Base-by-base conservation (phyloP, 1,284 basidiomycete genomes). In the Hemileia vastatrix region DNA sequence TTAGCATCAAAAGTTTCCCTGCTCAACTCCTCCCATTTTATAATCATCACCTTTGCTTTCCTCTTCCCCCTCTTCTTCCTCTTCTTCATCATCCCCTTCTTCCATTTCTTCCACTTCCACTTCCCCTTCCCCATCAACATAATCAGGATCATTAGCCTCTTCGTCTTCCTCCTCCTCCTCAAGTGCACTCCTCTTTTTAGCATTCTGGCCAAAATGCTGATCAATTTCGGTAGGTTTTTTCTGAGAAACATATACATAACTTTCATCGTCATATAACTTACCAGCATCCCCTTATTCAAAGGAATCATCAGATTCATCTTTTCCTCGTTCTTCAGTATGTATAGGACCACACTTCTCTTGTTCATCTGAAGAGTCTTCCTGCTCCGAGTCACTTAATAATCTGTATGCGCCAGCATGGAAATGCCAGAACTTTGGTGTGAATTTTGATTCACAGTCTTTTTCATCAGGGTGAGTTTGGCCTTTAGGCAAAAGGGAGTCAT, bases 341-440 rank as follows among this genome's bases (percentile, higher is more conserved):
- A n/a, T 8, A 8, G 15, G 19, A 44, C 13, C 19, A 18, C 43
- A 15, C 2, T 11, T 51, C 48, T 32, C 43, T 52, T 3, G 4
- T n/a, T 59, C 36, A 21, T 15, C 49, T 27, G 21, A 48, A 31
- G 2, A 23, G 6, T 60, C 57, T 4, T 19, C 47, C 2, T 52
- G 49, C 9, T 19, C 18, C 5, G 31, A 36, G 4, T 8, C 49
- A 2, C 24, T 40, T 4, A 44, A 6, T 3, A 57, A 32, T 11
- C 54, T 45, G 23, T 57, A 57, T 9, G 43, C 23, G 15, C 48
- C 11, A n/a, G 21, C 44, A n/a, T 32, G 5, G 0, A 48, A 13
- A n/a, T 48, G 43, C 47, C 49, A 59, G 19, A 36, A 59, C 15
- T 59, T 59, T 9, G n/a, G 19, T 19, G 47, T 59, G 49, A 59